Percentiles rank a stretch among this genome's conserved stretches.
phyloP scores from a whole-genome alignment of 176 grass and related monocot genomes.

The Typha latifolia region DNA sequence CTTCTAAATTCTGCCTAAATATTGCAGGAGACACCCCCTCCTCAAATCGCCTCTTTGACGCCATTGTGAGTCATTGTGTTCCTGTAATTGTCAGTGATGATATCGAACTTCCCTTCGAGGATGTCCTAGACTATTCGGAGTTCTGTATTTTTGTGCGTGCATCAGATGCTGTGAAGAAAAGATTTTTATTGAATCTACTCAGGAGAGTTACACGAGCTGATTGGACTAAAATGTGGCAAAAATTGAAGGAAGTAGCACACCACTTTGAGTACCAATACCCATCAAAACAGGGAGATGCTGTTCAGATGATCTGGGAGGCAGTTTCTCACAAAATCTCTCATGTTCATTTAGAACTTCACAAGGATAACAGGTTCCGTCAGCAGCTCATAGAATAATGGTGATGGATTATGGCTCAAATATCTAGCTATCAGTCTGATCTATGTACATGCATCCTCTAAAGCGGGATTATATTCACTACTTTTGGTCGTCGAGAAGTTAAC shows the following conservation, averaged over 20 bases:
- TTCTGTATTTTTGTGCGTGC: slow-evolving; percentile 79
- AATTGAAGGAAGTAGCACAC: slow-evolving; percentile 46
- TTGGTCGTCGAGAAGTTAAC: not conserved
- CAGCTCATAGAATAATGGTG: slow-evolving; percentile 16
- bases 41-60: not conserved
- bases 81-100: slow-evolving; percentile 72
- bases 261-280: slow-evolving; percentile 80
- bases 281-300: slow-evolving; percentile 38
- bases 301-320: slow-evolving; percentile 72
- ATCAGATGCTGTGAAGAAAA: slow-evolving; percentile 32
- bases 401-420: slow-evolving; percentile 5
- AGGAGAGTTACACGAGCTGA: slow-evolving; percentile 23
- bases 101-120: slow-evolving; percentile 81
- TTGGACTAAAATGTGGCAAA: slow-evolving; percentile 57
- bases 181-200: slow-evolving; percentile 38
- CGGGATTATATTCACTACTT: too few relatives aligned
- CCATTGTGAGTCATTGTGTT: slow-evolving; percentile 69
- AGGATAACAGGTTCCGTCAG: slow-evolving; percentile 26
- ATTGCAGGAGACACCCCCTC: slow-evolving; percentile 68
- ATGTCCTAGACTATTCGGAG: slow-evolving; percentile 74
- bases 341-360: slow-evolving; percentile 55
- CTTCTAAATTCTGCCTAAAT: slow-evolving; percentile 69
- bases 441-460: not conserved
- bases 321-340: slow-evolving; percentile 61
- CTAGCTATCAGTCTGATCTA: slow-evolving; percentile 2